phyloP scores from a whole-genome alignment of 1,284 basidiomycete genomes.

The Marasmius sp. region DNA sequence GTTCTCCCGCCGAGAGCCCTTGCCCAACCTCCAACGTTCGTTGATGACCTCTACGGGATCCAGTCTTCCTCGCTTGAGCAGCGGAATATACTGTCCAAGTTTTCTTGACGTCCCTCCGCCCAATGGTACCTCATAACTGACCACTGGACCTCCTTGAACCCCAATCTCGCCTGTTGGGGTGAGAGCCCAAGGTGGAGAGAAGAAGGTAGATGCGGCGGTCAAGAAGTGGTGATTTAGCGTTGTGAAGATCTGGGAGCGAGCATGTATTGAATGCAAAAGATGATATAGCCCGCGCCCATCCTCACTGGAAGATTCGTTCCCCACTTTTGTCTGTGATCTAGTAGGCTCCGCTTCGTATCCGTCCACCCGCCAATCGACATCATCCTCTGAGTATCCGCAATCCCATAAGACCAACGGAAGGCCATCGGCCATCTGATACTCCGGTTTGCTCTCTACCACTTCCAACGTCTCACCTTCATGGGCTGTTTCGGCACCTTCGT shows the following conservation, averaged over 20 bases:
- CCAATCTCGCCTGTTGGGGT: conserved; percentile 19
- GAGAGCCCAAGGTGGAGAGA: conserved; percentile 23
- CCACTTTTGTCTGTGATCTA: conserved; percentile 27
- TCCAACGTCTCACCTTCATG: conserved; percentile 39
- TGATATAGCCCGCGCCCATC: conserved; percentile 44
- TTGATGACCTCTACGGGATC: conserved; percentile 76
- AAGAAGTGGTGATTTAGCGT: conserved; percentile 67
- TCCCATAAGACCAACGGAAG: conserved; percentile 93
- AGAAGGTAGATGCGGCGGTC: conserved; percentile 51
- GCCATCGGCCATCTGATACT: conserved; percentile 91
- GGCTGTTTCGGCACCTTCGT: conserved; percentile 31
- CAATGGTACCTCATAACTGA: conserved; percentile 46
- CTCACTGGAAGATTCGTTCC: conserved; percentile 11
- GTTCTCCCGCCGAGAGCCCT: conserved; percentile 38
- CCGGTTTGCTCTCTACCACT: conserved; percentile 74
- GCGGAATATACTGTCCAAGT: conserved; percentile 60
- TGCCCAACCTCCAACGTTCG: conserved; percentile 72
- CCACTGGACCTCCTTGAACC: conserved; percentile 13
- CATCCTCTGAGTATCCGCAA: conserved; percentile 72
- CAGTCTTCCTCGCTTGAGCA: conserved; percentile 66
- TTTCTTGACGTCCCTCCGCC: conserved; percentile 73
- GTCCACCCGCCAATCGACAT: conserved; percentile 77
- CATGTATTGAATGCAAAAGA: conserved; percentile 58
- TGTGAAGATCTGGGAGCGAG: conserved; percentile 57
- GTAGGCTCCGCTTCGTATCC: conserved; percentile 27